These are phyloP conservation scores for Naganishia onofrii DNA, from an alignment of 768 basidiomycete species.

Conservation along the genomic window DNA sequence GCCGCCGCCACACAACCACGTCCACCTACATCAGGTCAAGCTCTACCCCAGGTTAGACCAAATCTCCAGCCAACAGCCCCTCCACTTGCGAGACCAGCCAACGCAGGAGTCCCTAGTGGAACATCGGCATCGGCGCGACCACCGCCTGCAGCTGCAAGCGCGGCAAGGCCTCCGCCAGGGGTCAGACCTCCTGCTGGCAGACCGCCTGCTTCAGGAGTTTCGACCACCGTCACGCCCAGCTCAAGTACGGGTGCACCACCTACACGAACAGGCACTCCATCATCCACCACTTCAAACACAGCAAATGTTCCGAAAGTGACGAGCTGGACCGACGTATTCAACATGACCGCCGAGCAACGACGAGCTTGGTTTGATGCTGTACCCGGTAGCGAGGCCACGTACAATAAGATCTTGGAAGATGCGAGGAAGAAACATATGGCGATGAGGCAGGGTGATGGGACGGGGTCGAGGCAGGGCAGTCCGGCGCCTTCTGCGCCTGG, in stretches of 20 bases:
- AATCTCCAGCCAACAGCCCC: slow-evolving; percentile 9
- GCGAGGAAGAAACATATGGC: slow-evolving; percentile 24
- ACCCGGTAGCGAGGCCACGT: slow-evolving; percentile 18
- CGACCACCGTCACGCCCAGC: neutral
- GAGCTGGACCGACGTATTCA: slow-evolving; percentile 23
- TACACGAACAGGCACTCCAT: slow-evolving; percentile 7
- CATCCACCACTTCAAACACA: neutral
- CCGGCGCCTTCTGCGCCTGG: neutral
- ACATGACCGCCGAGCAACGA: slow-evolving; percentile 22
- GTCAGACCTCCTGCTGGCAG: neutral
- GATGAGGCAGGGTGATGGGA: slow-evolving; percentile 18
- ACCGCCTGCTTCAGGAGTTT: neutral
- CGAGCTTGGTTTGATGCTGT: slow-evolving; percentile 17
- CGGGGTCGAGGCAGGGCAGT: slow-evolving; percentile 12
- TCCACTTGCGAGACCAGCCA: slow-evolving; percentile 14
- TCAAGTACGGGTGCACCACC: neutral
- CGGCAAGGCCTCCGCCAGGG: neutral
- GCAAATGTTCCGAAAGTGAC: slow-evolving; percentile 15
- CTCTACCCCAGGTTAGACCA: neutral
- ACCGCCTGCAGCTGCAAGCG: neutral
- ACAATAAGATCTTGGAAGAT: slow-evolving; percentile 21
- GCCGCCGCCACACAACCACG: neutral
- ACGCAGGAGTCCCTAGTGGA: neutral
- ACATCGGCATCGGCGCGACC: neutral
- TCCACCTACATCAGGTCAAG: neutral